phyloP scores from a whole-genome alignment of 2,329 filamentous ascomycete genomes.

The Clonostachys sp. region DNA sequence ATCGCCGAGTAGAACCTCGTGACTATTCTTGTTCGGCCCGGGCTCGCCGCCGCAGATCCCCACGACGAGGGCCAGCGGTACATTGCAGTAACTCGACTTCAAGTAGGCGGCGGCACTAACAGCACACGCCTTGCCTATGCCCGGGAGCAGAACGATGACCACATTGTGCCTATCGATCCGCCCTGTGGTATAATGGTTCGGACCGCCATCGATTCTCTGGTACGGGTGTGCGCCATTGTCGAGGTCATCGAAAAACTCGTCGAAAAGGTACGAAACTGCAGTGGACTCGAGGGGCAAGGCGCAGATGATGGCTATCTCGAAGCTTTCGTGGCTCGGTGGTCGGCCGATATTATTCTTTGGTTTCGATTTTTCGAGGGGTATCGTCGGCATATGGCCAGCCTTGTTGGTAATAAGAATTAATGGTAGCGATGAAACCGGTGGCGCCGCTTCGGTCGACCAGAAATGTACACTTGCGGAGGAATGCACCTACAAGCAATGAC shows the following conservation, averaged over 20 bases:
- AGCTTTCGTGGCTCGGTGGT: not conserved
- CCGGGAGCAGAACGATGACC: conserved; percentile 19
- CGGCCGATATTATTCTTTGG: not conserved
- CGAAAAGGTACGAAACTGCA: conserved; percentile 5
- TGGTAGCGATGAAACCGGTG: too few relatives aligned
- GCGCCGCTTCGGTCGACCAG: too few relatives aligned
- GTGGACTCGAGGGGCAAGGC: conserved; percentile 5
- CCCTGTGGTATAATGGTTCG: conserved; percentile 16
- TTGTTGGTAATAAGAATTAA: too few relatives aligned
- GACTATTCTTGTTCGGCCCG: not conserved
- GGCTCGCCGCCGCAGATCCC: conserved; percentile 14
- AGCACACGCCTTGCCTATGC: conserved; percentile 16
- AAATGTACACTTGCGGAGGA: too few relatives aligned
- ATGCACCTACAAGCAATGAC: too few relatives aligned
- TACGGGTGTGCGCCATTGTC: not conserved
- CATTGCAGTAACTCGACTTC: conserved; percentile 7
- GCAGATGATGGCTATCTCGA: conserved; percentile 6
- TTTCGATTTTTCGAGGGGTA: too few relatives aligned
- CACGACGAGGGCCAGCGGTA: conserved; percentile 11
- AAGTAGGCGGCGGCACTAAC: conserved; percentile 8
- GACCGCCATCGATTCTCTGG: conserved; percentile 6
- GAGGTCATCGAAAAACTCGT: conserved; percentile 1
- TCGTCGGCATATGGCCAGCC: too few relatives aligned
- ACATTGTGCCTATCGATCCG: conserved; percentile 15
- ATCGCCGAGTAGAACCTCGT: conserved; percentile 15